Conservation (phyloP, 2,329 filamentous ascomycete species). For the Aspergillus hiratsukae region DNA sequence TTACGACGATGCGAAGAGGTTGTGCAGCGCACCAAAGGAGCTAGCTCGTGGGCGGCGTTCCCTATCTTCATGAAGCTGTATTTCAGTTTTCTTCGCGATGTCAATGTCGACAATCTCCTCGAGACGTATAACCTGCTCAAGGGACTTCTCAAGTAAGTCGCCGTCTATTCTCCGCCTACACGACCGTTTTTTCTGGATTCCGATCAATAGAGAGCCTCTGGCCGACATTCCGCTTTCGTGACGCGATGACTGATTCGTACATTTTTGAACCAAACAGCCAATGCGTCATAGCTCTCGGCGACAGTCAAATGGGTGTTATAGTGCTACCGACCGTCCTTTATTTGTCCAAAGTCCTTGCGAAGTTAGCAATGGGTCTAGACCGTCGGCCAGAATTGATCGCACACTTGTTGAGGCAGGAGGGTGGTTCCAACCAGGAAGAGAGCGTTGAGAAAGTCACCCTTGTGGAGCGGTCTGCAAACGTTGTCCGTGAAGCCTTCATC, state of each 20-base stretch:
- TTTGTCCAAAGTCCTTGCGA: conserved; percentile 72
- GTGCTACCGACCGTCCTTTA: conserved; percentile 80
- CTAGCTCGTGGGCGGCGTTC: conserved; percentile 71
- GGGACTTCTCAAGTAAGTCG: conserved; percentile 66
- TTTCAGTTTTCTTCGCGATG: conserved; percentile 73
- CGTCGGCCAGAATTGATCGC: conserved; percentile 72
- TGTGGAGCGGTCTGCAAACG: conserved; percentile 82
- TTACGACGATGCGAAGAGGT: conserved; percentile 56
- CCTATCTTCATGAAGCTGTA: conserved; percentile 77
- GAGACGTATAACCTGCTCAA: conserved; percentile 71
- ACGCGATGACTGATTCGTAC: conserved; percentile 5
- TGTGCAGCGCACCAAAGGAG: conserved; percentile 61
- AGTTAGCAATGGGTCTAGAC: conserved; percentile 79
- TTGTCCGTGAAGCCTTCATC: conserved; percentile 85
- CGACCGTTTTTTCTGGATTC: neutral
- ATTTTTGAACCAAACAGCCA: conserved; percentile 50
- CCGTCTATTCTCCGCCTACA: neutral
- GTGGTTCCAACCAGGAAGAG: conserved; percentile 48
- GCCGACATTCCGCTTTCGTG: neutral
- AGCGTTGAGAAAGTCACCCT: conserved; percentile 71
- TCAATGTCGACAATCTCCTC: conserved; percentile 70
- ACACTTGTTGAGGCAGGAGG: conserved; percentile 48
- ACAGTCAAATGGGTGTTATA: conserved; percentile 73
- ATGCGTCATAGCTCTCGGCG: conserved; percentile 74
- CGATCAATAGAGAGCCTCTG: no score